Evolutionary conservation across 345 rosid genomes (phyloP).

Genomic region (Jatropha curcas): DNA sequence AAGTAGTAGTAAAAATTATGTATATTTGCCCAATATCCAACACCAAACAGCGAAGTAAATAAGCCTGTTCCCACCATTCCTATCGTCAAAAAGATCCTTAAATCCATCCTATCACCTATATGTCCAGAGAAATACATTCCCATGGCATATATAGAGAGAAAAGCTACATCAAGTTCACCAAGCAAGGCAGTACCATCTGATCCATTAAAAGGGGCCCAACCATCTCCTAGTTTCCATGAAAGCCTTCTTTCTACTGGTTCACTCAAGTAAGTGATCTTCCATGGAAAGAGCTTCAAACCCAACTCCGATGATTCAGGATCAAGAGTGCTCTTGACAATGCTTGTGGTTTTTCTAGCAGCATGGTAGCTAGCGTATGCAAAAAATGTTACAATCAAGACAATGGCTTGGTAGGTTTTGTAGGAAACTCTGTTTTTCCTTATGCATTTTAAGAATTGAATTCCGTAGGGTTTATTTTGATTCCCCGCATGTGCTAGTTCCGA

Average conservation of each 20-base stretch:
- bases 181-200: slow-evolving; percentile 70
- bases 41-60: slow-evolving; percentile 78
- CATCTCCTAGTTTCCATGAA: slow-evolving; percentile 45
- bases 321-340: slow-evolving; percentile 88
- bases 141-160: slow-evolving; percentile 70
- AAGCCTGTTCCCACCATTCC: slow-evolving; percentile 94
- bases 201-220: slow-evolving; percentile 89
- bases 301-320: slow-evolving; percentile 59
- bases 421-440: slow-evolving; percentile 53
- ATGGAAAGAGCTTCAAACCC: slow-evolving; percentile 38
- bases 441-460: slow-evolving; percentile 58
- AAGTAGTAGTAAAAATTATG: slow-evolving; percentile 76
- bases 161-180: slow-evolving; percentile 86
- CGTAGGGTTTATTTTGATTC: slow-evolving; percentile 51
- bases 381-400: slow-evolving; percentile 84
- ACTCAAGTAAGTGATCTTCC: slow-evolving; percentile 29
- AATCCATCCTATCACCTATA: slow-evolving; percentile 81
- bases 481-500: slow-evolving; percentile 27
- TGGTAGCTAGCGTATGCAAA: slow-evolving; percentile 81
- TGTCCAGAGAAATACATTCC: slow-evolving; percentile 95
- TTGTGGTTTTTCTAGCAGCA: slow-evolving; percentile 81
- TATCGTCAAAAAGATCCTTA: slow-evolving; percentile 70
- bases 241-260: slow-evolving; percentile 31
- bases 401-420: slow-evolving; percentile 60
- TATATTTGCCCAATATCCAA: slow-evolving; percentile 72